Percentiles rank a stretch among this genome's conserved stretches.
Evolutionary conservation across 768 basidiomycete genomes (phyloP).

Genomic region (Pleurotus pulmonarius): DNA sequence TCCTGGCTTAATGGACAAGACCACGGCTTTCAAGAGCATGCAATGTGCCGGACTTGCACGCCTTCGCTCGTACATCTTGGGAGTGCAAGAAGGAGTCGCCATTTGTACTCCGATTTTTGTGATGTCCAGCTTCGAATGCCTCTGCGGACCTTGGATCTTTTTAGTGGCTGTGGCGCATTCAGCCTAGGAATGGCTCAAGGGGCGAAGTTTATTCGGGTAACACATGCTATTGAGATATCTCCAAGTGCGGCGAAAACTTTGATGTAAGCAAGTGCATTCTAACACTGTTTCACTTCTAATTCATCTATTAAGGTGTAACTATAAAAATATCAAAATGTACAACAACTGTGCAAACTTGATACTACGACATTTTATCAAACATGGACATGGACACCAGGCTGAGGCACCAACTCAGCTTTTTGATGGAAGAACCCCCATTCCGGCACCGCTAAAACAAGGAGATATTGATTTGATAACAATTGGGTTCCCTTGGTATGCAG

Average conservation of each 20-base stretch:
- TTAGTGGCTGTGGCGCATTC: constrained; percentile 61
- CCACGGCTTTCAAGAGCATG: constrained; percentile 30
- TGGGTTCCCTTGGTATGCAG: constrained; percentile 71
- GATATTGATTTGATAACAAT: constrained; percentile 60
- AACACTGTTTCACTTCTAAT: not conserved
- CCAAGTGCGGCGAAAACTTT: constrained; percentile 71
- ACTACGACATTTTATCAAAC: constrained; percentile 55
- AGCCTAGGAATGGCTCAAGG: constrained; percentile 52
- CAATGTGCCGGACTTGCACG: constrained; percentile 45
- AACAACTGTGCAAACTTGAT: constrained; percentile 72
- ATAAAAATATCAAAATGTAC: constrained; percentile 47
- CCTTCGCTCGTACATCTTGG: constrained; percentile 16
- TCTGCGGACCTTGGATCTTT: constrained; percentile 38
- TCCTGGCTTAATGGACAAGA: constrained; percentile 33
- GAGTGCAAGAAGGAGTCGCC: constrained; percentile 19
- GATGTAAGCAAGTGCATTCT: constrained; percentile 34
- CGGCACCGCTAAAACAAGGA: constrained; percentile 43
- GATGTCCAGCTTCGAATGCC: constrained; percentile 19
- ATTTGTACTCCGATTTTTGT: constrained; percentile 30
- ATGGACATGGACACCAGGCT: constrained; percentile 34
- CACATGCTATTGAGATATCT: constrained; percentile 69
- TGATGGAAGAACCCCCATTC: constrained; percentile 33
- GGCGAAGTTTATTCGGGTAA: constrained; percentile 51
- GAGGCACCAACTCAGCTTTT: constrained; percentile 36
- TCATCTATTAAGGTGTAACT: constrained; percentile 43